Percentiles rank a stretch among this genome's conserved stretches.
phyloP scores from a whole-genome alignment of 2,329 filamentous ascomycete genomes.

The Diaporthe sp. region DNA sequence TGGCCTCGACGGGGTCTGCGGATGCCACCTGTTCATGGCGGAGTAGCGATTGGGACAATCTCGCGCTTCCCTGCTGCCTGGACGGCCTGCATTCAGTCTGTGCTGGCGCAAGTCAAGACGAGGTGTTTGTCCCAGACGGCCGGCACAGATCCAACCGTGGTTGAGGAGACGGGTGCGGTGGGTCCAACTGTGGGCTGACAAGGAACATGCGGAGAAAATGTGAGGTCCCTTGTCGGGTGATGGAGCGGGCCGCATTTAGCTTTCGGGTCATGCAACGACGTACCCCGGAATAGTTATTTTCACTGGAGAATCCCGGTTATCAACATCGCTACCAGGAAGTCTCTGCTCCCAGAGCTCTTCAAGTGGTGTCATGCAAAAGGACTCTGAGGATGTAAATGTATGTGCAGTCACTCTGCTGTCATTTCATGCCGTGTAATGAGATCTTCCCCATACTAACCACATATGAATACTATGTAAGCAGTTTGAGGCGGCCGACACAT shows the following conservation, averaged over 20 bases:
- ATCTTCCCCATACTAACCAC: background rate
- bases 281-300: background rate
- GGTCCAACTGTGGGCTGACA: conserved; percentile 1
- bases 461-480: background rate
- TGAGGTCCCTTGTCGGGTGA: background rate
- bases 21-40: background rate
- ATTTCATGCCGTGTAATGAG: conserved; percentile 20
- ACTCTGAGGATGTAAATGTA: conserved; percentile 18
- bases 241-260: conserved; percentile 28
- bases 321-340: background rate
- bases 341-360: background rate
- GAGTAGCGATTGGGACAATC: background rate
- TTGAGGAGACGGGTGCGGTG: background rate
- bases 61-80: conserved; percentile 5
- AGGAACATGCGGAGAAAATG: conserved; percentile 12
- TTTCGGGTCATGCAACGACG: background rate
- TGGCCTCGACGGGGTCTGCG: conserved; percentile 10
- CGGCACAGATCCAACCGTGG: background rate
- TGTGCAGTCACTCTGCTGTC: background rate
- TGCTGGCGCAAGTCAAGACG: background rate
- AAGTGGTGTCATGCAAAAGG: background rate
- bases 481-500: background rate
- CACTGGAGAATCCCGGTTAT: background rate
- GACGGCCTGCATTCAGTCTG: background rate
- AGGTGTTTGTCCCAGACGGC: no score